Evolutionary conservation across 2,329 filamentous ascomycete species (phyloP).

Genomic region (Aspergillus fumigatiaffinis): DNA sequence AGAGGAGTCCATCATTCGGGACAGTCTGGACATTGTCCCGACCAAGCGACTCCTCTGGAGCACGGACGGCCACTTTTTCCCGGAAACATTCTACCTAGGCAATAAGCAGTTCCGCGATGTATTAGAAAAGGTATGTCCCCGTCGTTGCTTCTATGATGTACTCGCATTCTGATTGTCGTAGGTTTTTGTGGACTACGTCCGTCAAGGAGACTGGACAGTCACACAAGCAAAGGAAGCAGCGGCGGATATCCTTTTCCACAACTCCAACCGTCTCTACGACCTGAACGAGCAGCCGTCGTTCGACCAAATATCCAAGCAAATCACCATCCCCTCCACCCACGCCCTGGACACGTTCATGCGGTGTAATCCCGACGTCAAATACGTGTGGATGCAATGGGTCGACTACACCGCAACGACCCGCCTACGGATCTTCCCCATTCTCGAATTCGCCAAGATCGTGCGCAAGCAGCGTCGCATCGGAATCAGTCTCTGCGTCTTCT

Average conservation of each 20-base stretch:
- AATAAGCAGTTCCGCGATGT: slow-evolving; percentile 68
- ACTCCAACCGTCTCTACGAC: slow-evolving; percentile 70
- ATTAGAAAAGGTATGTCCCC: slow-evolving; percentile 56
- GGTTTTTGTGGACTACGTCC: slow-evolving; percentile 64
- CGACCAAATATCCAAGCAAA: slow-evolving; percentile 3
- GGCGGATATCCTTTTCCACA: slow-evolving; percentile 68
- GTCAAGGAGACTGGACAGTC: slow-evolving; percentile 58
- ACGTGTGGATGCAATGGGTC: slow-evolving; percentile 70
- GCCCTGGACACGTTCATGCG: slow-evolving; percentile 47
- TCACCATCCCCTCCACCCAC: slow-evolving; percentile 8
- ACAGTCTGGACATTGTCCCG: slow-evolving; percentile 72
- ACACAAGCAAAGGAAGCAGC: slow-evolving; percentile 61
- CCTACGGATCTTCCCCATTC: slow-evolving; percentile 64
- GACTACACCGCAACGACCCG: slow-evolving; percentile 71
- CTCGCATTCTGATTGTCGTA: slow-evolving; percentile 24
- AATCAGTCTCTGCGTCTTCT: slow-evolving; percentile 61
- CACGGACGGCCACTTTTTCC: slow-evolving; percentile 74
- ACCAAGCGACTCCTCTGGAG: slow-evolving; percentile 75
- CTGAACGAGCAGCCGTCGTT: slow-evolving; percentile 45
- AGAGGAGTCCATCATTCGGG: slow-evolving; percentile 65
- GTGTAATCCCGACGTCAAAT: slow-evolving; percentile 54
- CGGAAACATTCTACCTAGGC: slow-evolving; percentile 72
- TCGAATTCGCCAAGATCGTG: slow-evolving; percentile 50
- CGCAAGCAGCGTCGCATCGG: slow-evolving; percentile 50
- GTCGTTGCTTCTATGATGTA: neutral